These are phyloP conservation scores for Pseudogymnoascus sp. DNA, from an alignment of 2,329 filamentous ascomycete genomes.

Conservation along the genomic window DNA sequence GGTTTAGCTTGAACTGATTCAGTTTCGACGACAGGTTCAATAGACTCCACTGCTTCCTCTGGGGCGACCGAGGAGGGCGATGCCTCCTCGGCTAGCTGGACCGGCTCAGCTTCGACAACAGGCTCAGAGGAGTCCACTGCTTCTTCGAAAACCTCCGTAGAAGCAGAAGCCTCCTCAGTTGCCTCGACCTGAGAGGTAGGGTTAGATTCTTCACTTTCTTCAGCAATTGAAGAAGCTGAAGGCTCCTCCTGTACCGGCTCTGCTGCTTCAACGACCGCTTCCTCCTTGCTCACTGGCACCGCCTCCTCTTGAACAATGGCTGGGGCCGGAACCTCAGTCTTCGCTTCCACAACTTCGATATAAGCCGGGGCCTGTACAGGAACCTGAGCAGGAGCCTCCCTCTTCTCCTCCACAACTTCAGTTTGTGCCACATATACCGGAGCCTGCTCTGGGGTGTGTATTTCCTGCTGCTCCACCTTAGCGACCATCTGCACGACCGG, in stretches of 20 bases:
- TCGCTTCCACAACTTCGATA: neutral
- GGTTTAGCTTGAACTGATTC: neutral
- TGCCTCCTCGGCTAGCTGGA: neutral
- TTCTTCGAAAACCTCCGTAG: neutral
- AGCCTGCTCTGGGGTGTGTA: neutral
- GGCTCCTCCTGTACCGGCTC: neutral
- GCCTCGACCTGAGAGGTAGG: neutral
- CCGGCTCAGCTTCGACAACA: neutral
- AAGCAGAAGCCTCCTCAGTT: neutral
- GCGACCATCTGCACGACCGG: neutral
- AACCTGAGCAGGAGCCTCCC: neutral
- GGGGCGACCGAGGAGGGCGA: neutral
- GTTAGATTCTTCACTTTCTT: neutral
- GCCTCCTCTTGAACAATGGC: neutral
- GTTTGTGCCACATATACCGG: neutral
- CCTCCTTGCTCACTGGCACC: neutral
- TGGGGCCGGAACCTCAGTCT: neutral
- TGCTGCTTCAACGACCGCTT: neutral
- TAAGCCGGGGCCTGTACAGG: neutral
- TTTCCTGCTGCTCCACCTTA: neutral
- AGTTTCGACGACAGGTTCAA: neutral
- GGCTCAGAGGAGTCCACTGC: neutral
- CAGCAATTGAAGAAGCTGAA: neutral
- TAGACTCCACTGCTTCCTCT: neutral
- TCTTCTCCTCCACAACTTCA: neutral